Conservation (phyloP, 2,329 filamentous ascomycete genomes). For the Parastagonospora nodorum region DNA sequence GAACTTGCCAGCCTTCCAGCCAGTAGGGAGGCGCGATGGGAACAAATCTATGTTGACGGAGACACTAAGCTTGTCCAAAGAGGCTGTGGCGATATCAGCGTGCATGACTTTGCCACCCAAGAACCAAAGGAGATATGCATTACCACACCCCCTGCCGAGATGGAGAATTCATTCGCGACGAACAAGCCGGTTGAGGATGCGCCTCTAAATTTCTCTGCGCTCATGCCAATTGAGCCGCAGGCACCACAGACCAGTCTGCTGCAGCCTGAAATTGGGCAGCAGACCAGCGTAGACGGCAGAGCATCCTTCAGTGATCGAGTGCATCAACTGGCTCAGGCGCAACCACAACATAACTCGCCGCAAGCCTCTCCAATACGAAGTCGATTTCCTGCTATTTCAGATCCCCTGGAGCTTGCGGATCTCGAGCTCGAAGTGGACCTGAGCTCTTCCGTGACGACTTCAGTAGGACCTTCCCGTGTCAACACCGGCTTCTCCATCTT, state of each 20-base stretch:
- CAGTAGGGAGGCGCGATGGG: constrained; percentile 44
- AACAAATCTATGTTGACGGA: constrained; percentile 47
- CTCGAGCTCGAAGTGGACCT: constrained; percentile 39
- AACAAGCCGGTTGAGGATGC: constrained; percentile 32
- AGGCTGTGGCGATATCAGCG: constrained; percentile 34
- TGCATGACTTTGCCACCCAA: constrained; percentile 38
- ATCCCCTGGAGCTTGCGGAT: constrained; percentile 30
- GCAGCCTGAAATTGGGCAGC: constrained; percentile 14
- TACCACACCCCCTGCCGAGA: constrained; percentile 38
- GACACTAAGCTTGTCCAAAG: constrained; percentile 45
- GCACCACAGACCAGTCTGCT: constrained; percentile 10
- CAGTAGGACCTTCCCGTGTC: constrained; percentile 28
- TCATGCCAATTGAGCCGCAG: constrained; percentile 22
- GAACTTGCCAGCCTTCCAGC: constrained; percentile 41
- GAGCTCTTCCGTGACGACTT: constrained; percentile 32
- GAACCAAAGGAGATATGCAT: constrained; percentile 44
- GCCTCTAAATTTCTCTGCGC: constrained; percentile 32
- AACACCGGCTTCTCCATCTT: constrained; percentile 35
- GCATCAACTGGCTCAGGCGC: constrained; percentile 30
- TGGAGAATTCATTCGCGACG: constrained; percentile 33
- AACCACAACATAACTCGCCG: constrained; percentile 9
- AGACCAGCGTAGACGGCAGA: constrained; percentile 28
- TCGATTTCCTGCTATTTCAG: constrained; percentile 19
- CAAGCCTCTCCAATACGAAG: constrained; percentile 3
- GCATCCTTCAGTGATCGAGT: constrained; percentile 44